Base-by-base conservation (phyloP, 75 land plant genomes). In the Cryptomeria japonica region DNA sequence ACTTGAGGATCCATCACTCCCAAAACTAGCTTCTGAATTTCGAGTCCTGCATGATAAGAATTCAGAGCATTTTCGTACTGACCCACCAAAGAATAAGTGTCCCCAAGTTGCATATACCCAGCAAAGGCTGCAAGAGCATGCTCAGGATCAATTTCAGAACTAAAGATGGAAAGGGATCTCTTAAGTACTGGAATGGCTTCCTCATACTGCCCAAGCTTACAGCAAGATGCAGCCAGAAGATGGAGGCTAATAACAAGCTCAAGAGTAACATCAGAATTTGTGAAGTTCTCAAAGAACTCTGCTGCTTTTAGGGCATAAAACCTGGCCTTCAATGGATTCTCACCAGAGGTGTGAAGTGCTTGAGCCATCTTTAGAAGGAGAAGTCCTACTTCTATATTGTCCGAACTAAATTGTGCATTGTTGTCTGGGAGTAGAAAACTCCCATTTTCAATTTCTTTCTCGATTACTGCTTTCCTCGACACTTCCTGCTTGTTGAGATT, bases 101-200 rank as follows among this genome's bases (percentile, higher is more conserved):
- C 92, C 9, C 92, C 92, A 25, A 91, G 87, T 80, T 92, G 93
- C 93, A 92, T 92, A 49, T 88, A 86, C 16, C 93, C 93, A 15
- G 87, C 70, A 77, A 92, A 92, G 15, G 72, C 55, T n/a, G 93
- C 92, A 13, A 91, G 88, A 25, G 89, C 92, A 86, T 91, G 86
- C 53, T 80, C 84, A 8, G 92, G 51, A 44, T 87, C 91, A 28
- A 32, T 13, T 2, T 56, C 87, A 1, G 90, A n/a, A n/a, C 80
- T 77, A 12, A 86, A 84, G 53, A 92, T 77, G 44, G 75, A 10
- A 16, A 92, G 78, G 5, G 92, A 86, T 32, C 90, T 73, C 88
- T 89, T 55, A 5, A 92, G 87, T 25, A 89, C 80, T 47, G 78
- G 79, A 13, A 91, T 78, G 31, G 90, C 92, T 68, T 92, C 93